A percentile compares a stretch with the other conserved stretches of the same genome.
Evolutionary conservation across 495 filamentous ascomycete genomes (phyloP).

Genomic region (Apiosordaria backusii): DNA sequence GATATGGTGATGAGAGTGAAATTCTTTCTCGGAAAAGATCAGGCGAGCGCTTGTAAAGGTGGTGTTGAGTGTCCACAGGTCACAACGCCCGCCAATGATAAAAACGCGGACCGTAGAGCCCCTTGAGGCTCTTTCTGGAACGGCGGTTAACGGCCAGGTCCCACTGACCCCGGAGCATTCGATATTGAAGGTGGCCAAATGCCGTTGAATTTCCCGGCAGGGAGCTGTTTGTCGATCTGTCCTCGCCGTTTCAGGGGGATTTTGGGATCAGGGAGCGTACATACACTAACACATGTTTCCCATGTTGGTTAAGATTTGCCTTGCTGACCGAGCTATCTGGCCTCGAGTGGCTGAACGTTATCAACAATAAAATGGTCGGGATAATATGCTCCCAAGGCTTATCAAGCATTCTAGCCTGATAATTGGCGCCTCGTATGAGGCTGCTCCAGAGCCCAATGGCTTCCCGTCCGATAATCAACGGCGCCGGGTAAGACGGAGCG

Average conservation of each 20-base stretch:
- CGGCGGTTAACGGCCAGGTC: slow-evolving; percentile 1
- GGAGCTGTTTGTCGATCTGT: not conserved
- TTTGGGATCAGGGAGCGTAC: not conserved
- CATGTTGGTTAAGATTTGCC: too few species aligned
- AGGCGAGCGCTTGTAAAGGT: not conserved
- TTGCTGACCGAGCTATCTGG: not conserved
- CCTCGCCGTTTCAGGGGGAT: not conserved
- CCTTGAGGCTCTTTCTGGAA: slow-evolving; percentile 14
- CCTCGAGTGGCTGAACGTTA: not conserved
- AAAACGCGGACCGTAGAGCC: slow-evolving; percentile 13
- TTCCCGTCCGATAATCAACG: not conserved
- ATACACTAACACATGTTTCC: too few species aligned
- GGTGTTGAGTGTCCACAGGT: not conserved
- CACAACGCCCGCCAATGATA: not conserved
- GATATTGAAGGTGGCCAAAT: not conserved
- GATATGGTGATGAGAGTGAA: not conserved
- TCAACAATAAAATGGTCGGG: too few species aligned
- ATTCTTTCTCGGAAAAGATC: not conserved
- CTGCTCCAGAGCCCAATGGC: not conserved
- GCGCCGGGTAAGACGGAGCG: not conserved
- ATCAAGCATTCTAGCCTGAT: not conserved
- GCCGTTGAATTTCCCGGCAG: not conserved
- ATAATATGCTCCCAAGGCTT: too few species aligned
- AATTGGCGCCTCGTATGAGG: not conserved
- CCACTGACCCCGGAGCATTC: not conserved